Base-by-base conservation (phyloP, 352 stramenopile genomes). In the Globisporangium emineosum region DNA sequence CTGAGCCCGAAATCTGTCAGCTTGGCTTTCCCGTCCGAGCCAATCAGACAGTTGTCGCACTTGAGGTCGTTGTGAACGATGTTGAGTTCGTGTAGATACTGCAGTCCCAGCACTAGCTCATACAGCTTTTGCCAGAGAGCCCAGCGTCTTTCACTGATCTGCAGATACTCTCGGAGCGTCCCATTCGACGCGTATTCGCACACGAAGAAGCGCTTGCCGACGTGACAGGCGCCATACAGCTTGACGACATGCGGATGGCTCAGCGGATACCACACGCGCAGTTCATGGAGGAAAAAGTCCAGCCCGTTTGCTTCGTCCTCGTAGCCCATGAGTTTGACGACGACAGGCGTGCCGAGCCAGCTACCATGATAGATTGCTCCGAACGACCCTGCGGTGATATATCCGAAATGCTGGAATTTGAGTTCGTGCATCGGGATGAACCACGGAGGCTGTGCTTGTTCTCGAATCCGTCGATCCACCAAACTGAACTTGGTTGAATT, bases 1-100 rank as follows among this genome's bases (percentile, higher is more conserved):
- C 52, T 65, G 2, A 67, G 49, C 2, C 70, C 70, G 61, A 77
- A 73, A 21, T 77, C 67, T 12, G 63, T 49, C 23, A 77, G 5
- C n/a, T 66, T 53, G 5, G 68, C 67, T 30, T 45, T 59, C 4
- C 47, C 43, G 2, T 71, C 45, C 42, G 73, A 59, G 30, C 77
- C 78, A 13, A 95, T 47, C n/a, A 96, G 71, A 27, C 95, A 67
- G 65, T 96, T 96, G 45, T 66, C 67, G 8, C 78, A 77, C 42
- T 81, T 79, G 43, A 91, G 49, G 65, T 89, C 78, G 57, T 81
- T 76, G 68, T 88, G 79, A 10, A 93, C 55, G 19, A 87, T 60
- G 19, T 76, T 72, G 17, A 75, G 62, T 2, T 65, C 59, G 66
- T 93, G 83, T 2, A 90, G 60, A 27, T 82, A 93, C 29, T 58